Base-by-base conservation (phyloP, 2,329 filamentous ascomycete genomes). In the Fusarium fujikuroi region DNA sequence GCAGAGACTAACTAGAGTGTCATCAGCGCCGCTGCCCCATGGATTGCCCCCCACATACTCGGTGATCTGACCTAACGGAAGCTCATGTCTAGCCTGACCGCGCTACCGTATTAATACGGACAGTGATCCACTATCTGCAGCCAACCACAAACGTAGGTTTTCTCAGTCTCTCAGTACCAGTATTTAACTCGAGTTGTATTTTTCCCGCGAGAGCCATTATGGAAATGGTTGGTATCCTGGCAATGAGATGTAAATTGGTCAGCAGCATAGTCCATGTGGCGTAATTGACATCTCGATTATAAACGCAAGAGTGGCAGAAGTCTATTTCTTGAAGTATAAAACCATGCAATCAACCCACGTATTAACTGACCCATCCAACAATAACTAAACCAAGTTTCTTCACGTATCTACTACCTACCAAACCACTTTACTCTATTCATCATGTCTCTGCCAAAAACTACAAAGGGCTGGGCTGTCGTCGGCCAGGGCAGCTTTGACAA, bases 371-470 rank as follows among this genome's bases (percentile, higher is more conserved):
- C 25, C 19, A n/a, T 30, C 9, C 30, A 6, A 0, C 46, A 49
- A 9, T 8, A 49, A 18, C 9, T 49, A 8, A 3, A 16, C 16
- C 28, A 4, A 16, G 2, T 9, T 10, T 12, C 19, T 49, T 49
- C 28, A n/a, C 14, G 16, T 5, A 3, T 4, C 18, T 15, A 46
- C 21, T 12, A 47, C 14, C 0, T 6, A n/a, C 4, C 25, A 47
- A 30, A 30, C 19, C 9, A 11, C 7, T 10, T 6, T 30, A 5
- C 3, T 30, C 2, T 16, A n/a, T 3, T 2, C 3, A 30, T 6
- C 9, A 49, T 30, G 46, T 49, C 19, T 30, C 4, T 49, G 14
- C 46, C 28, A 16, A 49, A 9, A 49, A 49, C 46, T n/a, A 49
- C 46, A 30, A 49, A 30, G 7, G 46, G 28, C 5, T 49, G 28